These are phyloP conservation scores for Rheum nobile DNA, from an alignment of 148 eudicot genomes.

Conservation along the genomic window DNA sequence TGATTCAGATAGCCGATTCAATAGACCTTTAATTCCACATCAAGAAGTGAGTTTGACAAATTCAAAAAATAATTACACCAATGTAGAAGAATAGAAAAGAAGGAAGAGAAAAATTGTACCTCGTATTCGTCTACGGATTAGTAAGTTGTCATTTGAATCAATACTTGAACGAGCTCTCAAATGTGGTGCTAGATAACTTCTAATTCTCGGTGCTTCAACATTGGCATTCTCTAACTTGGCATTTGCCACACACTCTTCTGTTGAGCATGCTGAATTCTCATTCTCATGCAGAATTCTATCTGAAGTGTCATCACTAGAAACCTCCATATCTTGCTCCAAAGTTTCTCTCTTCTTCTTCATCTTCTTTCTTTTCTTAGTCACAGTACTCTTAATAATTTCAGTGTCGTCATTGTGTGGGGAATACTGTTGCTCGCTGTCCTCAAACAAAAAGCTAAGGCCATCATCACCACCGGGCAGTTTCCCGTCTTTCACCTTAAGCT, in stretches of 20 bases:
- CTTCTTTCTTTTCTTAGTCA: constrained; percentile 26
- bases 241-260: constrained; percentile 16
- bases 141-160: constrained; percentile 49
- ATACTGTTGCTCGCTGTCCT: constrained; percentile 35
- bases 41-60: constrained; percentile 8
- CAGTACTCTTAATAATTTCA: constrained; percentile 5
- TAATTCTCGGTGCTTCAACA: constrained; percentile 15
- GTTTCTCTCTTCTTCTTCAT: constrained; percentile 16
- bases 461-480: constrained; percentile 50
- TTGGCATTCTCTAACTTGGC: constrained; percentile 15
- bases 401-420: constrained; percentile 6
- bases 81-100: background rate
- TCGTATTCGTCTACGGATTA: constrained; percentile 60
- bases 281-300: constrained; percentile 10
- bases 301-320: constrained; percentile 8
- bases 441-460: constrained; percentile 37
- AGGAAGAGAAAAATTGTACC: constrained; percentile 27
- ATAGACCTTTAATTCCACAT: constrained; percentile 41
- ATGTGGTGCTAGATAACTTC: constrained; percentile 74
- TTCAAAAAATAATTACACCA: background rate
- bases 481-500: constrained; percentile 61
- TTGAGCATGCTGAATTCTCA: constrained; percentile 13
- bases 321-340: constrained; percentile 14
- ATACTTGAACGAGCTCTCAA: constrained; percentile 40
- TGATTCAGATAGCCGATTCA: constrained; percentile 84